Conservation (phyloP, 2,329 filamentous ascomycete genomes). For the Taxawa tesnikishii region DNA sequence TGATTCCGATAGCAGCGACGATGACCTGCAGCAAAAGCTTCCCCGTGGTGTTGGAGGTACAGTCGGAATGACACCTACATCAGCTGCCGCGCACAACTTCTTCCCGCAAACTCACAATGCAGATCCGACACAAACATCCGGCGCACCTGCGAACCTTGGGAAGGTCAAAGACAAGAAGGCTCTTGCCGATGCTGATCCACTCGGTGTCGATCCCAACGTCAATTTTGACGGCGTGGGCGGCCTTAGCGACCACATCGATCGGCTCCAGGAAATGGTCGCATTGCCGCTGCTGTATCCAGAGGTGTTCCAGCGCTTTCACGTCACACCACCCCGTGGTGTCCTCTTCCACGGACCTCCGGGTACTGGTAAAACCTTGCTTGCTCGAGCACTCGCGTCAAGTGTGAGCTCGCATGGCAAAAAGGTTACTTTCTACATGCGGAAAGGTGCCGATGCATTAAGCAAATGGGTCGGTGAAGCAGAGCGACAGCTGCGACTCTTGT, state of each 20-base stretch:
- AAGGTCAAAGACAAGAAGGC: conserved; percentile 89
- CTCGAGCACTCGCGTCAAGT: conserved; percentile 81
- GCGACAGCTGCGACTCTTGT: conserved; percentile 81
- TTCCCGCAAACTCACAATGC: conserved; percentile 46
- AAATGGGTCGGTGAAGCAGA: conserved; percentile 99
- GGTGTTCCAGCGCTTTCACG: conserved; percentile 79
- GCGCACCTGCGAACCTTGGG: conserved; percentile 66
- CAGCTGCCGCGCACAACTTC: conserved; percentile 37
- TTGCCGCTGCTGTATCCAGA: conserved; percentile 90
- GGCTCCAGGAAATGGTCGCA: conserved; percentile 97
- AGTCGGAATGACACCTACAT: conserved; percentile 51
- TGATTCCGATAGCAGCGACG: conserved; percentile 94
- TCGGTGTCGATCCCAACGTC: conserved; percentile 84
- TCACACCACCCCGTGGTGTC: conserved; percentile 88
- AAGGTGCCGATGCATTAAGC: conserved; percentile 91
- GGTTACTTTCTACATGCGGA: conserved; percentile 98
- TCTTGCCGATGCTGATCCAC: conserved; percentile 82
- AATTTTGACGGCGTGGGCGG: conserved; percentile 93
- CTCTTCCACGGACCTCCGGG: conserved; percentile 94
- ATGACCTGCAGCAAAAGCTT: conserved; percentile 62
- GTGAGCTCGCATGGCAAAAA: conserved; percentile 82
- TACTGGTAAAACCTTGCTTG: conserved; percentile 95
- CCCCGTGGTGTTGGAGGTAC: conserved; percentile 43
- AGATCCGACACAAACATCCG: conserved; percentile 39
- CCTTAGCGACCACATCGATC: conserved; percentile 84